Percentiles rank a stretch among this genome's conserved stretches.
These are phyloP conservation scores for Raphidocelis subcapitata DNA, from an alignment of 139 green algal genomes.

Conservation along the genomic window DNA sequence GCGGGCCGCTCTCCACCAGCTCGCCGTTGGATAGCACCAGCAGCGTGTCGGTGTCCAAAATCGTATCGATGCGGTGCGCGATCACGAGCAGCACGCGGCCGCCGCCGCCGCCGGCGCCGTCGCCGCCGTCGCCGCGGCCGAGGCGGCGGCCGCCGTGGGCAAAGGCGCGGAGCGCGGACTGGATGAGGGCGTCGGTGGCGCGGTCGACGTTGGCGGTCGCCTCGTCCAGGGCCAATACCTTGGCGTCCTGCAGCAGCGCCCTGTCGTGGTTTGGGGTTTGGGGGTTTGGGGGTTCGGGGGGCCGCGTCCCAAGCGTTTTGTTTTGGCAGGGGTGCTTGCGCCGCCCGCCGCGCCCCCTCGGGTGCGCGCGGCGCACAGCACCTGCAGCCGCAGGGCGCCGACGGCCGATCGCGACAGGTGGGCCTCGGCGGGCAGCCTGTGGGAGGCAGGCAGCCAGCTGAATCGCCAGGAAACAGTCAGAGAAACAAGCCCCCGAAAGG, in stretches of 20 bases:
- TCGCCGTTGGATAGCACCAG: conserved; percentile 71
- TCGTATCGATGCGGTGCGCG: conserved; percentile 81
- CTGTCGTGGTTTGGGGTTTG: conserved; percentile 18
- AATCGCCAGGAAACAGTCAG: too few relatives aligned
- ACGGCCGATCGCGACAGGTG: too few relatives aligned
- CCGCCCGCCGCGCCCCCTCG: too few relatives aligned
- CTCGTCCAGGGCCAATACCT: conserved; percentile 72
- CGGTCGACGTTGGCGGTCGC: conserved; percentile 90
- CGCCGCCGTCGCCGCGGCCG: neutral
- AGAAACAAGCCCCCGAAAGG: too few relatives aligned
- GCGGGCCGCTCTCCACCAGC: conserved; percentile 67
- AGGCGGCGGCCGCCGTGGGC: conserved; percentile 3
- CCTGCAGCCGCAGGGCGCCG: too few relatives aligned
- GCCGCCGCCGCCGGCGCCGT: neutral
- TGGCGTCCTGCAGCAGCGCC: conserved; percentile 59
- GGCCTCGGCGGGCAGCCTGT: too few relatives aligned
- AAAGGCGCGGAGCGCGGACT: conserved; percentile 48
- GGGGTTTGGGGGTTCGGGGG: neutral
- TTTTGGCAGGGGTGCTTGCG: too few relatives aligned
- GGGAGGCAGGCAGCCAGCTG: too few relatives aligned
- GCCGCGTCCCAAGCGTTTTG: too few relatives aligned
- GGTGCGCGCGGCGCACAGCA: too few relatives aligned
- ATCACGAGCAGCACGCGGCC: conserved; percentile 74
- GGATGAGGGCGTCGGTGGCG: conserved; percentile 78
- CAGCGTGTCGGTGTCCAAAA: conserved; percentile 84